Evolutionary conservation across 306 rosid species (phyloP), one percentile per base, ranked within the genome.

Genomic region (Hippophae rhamnoides): DNA sequence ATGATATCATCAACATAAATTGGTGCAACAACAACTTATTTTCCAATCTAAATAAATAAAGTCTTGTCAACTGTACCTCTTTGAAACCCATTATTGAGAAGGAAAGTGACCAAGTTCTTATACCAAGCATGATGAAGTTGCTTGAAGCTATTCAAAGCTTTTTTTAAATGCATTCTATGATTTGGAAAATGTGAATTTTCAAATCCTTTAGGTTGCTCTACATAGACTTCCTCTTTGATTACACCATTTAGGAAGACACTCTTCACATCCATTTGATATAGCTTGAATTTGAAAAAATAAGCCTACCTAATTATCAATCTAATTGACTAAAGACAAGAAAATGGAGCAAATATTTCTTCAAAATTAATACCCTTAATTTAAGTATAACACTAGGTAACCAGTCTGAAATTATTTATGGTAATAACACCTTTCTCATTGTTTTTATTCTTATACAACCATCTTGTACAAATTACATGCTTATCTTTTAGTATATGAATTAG

Each of bases 21-120:
- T 11, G 11, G 53, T 2, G 53, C 54, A 7, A 60, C 9, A 31
- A 31, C 38, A 31, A 2, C 3, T 31, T 6, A 54, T 1, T 2
- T 54, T 41, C 1, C 12, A 1, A 3, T 27, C 5, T 2, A 5
- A 3, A 10, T 12, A 1, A 25, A 54, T 5, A 54, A 27, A 0
- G 58, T 27, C 0, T 54, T 54, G 43, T 54, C 12, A 31, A 10
- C 6, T 0, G 3, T 3, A 0, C 12, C 6, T 38, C 0, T 6
- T 1, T 9, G 0, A 13, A 11, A 56, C 2, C 60, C 7, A 10
- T 56, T 56, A 4, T 11, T 1, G 0, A 56, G 43, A 8, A 56
- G 13, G 3, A 31, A 6, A 0, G 45, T 11, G 1, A 23, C 8
- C 0, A 56, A n/a, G 2, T 0, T 3, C 0, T 38, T 18, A 3